A percentile compares a stretch with the other conserved stretches of the same genome.
These are phyloP conservation scores for Excoecaria cochinchinensis DNA, from an alignment of 345 rosid genomes.

Conservation along the genomic window DNA sequence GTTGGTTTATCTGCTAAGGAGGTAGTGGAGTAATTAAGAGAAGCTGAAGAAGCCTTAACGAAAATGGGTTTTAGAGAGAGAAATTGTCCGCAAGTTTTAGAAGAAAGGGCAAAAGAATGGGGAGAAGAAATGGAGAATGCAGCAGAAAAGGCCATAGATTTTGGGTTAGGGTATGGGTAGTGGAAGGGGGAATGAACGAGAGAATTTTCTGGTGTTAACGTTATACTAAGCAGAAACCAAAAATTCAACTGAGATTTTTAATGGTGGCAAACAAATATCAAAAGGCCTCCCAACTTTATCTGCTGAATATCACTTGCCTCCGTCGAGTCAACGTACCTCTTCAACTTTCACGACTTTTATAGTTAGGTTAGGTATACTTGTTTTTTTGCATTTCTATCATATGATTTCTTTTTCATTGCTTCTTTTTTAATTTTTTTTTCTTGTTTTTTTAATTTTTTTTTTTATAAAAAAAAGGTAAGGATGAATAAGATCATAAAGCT, in stretches of 20 bases:
- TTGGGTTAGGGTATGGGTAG: background rate
- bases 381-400: too few relatives aligned
- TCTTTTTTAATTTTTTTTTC: too few relatives aligned
- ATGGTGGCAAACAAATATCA: background rate
- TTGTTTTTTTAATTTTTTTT: too few relatives aligned
- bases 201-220: background rate
- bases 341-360: too few relatives aligned
- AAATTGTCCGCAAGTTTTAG: conserved; percentile 32
- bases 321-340: background rate
- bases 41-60: conserved; percentile 59
- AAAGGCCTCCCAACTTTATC: too few relatives aligned
- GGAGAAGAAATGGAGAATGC: conserved; percentile 40
- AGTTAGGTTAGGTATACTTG: too few relatives aligned
- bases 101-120: conserved; percentile 36
- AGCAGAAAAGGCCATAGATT: conserved; percentile 41
- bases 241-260: background rate
- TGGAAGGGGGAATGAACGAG: background rate
- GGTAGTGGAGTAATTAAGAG: conserved; percentile 40
- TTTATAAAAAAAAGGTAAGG: too few relatives aligned
- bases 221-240: background rate
- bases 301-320: background rate
- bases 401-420: too few relatives aligned
- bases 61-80: conserved; percentile 43
- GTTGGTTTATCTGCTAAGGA: conserved; percentile 39
- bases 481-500: too few relatives aligned